Conservation (phyloP, 75 land plant genomes). For the Pinus albicaulis region DNA sequence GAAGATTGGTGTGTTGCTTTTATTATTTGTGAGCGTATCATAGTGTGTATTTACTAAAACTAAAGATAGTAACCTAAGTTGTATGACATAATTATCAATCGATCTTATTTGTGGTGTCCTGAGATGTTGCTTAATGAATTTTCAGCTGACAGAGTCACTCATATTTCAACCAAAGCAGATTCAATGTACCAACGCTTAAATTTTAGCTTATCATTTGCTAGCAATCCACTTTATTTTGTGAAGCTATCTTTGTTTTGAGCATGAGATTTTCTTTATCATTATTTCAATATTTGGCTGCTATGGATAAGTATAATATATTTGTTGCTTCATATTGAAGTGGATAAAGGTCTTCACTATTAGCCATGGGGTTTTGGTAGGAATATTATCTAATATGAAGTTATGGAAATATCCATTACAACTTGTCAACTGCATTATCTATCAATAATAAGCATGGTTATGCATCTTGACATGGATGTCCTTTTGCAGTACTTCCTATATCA, state of each 20-base stretch:
- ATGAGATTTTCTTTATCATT: not conserved
- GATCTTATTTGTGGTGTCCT: too few relatives aligned
- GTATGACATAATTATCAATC: too few relatives aligned
- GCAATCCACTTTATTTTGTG: not conserved
- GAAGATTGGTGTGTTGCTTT: too few relatives aligned
- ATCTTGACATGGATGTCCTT: not conserved
- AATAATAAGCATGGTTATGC: not conserved
- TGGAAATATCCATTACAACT: not conserved
- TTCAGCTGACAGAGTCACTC: not conserved
- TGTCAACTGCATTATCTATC: not conserved
- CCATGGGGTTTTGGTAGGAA: too few relatives aligned
- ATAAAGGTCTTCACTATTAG: not conserved
- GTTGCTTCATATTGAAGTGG: too few relatives aligned
- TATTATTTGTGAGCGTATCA: too few relatives aligned
- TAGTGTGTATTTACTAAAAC: too few relatives aligned
- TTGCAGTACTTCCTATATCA: constrained; percentile 92
- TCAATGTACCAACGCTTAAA: not conserved
- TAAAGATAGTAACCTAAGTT: too few relatives aligned
- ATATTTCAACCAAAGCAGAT: not conserved
- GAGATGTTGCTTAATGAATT: too few relatives aligned
- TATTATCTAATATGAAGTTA: not conserved
- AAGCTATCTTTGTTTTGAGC: not conserved
- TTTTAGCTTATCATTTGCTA: not conserved
- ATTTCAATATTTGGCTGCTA: not conserved
- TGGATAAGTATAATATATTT: not conserved